phyloP scores from a whole-genome alignment of 1,284 basidiomycete genomes.

The Ceratobasidium papillatum region DNA sequence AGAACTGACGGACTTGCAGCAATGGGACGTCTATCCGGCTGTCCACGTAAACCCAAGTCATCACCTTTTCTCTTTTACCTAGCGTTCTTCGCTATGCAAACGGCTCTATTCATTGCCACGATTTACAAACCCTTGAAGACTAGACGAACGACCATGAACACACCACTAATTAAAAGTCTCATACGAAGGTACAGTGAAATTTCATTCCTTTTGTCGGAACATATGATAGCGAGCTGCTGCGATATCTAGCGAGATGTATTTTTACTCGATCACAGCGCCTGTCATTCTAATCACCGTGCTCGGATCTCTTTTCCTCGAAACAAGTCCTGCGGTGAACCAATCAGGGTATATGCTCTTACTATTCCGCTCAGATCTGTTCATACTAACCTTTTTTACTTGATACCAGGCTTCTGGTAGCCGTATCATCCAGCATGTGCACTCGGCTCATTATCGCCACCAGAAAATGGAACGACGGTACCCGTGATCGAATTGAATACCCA shows the following conservation, averaged over 20 bases:
- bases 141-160: neutral
- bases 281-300: neutral
- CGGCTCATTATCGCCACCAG: too few species aligned
- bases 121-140: constrained; percentile 11
- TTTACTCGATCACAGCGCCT: neutral
- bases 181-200: constrained; percentile 2
- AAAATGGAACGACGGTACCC: too few species aligned
- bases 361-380: neutral
- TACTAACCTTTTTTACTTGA: neutral
- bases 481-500: too few species aligned
- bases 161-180: neutral
- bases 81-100: neutral
- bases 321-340: constrained; percentile 1
- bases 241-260: neutral
- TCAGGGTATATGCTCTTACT: neutral
- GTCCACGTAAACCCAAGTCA: too few species aligned
- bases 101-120: neutral
- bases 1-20: too few species aligned
- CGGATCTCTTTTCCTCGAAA: neutral
- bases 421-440: constrained; percentile 9
- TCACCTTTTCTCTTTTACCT: too few species aligned
- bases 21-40: too few species aligned
- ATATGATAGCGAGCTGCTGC: neutral
- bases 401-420: neutral
- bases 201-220: neutral